phyloP scores from a whole-genome alignment of 2,329 filamentous ascomycete genomes.

The Fusarium albidum region DNA sequence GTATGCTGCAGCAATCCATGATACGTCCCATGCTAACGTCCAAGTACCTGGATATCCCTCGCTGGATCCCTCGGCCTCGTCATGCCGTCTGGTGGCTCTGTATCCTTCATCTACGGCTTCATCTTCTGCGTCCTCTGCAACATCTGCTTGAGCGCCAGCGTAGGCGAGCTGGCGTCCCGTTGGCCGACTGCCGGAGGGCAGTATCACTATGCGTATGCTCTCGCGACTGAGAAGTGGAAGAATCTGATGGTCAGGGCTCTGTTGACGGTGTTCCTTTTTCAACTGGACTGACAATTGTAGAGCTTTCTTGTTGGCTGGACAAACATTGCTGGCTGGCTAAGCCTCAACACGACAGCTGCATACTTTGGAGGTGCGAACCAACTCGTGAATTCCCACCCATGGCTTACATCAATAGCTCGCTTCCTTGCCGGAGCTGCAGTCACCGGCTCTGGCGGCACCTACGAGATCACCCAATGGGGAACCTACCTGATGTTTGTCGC shows the following conservation, averaged over 20 bases:
- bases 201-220: slow-evolving; percentile 53
- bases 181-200: slow-evolving; percentile 42
- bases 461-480: slow-evolving; percentile 48
- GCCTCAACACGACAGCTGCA: slow-evolving; percentile 52
- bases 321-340: slow-evolving; percentile 56
- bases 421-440: slow-evolving; percentile 53
- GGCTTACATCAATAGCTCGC: slow-evolving; percentile 43
- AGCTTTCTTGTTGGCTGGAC: slow-evolving; percentile 56
- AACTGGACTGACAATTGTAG: slow-evolving; percentile 29
- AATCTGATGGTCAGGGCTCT: slow-evolving; percentile 47
- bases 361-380: slow-evolving; percentile 50
- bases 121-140: slow-evolving; percentile 40
- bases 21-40: not conserved
- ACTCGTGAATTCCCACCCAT: not conserved
- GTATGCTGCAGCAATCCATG: slow-evolving; percentile 27
- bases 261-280: too few species aligned
- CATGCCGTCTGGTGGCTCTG: slow-evolving; percentile 51
- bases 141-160: slow-evolving; percentile 28
- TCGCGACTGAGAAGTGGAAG: slow-evolving; percentile 51
- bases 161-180: slow-evolving; percentile 32
- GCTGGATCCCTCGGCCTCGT: slow-evolving; percentile 54
- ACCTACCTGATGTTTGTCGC: slow-evolving; percentile 54
- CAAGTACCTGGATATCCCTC: slow-evolving; percentile 46
- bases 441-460: slow-evolving; percentile 48
- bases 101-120: slow-evolving; percentile 50